These are phyloP conservation scores for Coniochaeta sp. DNA, from an alignment of 2,329 filamentous ascomycete genomes.

Conservation along the genomic window DNA sequence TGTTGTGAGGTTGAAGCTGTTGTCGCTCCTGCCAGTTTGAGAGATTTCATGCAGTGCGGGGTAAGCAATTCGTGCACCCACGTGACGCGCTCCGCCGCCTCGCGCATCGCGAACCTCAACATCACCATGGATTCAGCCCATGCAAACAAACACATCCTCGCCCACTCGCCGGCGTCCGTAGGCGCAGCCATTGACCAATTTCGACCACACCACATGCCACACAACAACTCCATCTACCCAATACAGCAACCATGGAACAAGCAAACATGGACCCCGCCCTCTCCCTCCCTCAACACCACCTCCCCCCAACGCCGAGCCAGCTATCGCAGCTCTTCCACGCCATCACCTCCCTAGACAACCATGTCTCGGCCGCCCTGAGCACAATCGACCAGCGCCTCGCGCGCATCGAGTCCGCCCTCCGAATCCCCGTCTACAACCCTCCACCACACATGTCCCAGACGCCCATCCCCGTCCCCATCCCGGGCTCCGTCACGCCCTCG, in stretches of 20 bases:
- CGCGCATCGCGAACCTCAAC: not conserved
- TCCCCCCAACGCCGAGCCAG: constrained; percentile 12
- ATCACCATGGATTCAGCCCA: too few relatives aligned
- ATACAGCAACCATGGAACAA: not conserved
- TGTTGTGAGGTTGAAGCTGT: too few relatives aligned
- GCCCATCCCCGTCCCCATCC: constrained; percentile 3
- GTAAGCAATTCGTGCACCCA: constrained; percentile 1
- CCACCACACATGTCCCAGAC: not conserved
- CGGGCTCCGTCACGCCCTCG: constrained; percentile 3
- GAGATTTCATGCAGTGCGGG: constrained; percentile 1
- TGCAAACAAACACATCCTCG: too few relatives aligned
- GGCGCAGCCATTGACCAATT: not conserved
- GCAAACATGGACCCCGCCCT: not conserved
- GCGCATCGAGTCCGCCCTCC: constrained; percentile 19
- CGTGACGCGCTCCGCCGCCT: not conserved
- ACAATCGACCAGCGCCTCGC: constrained; percentile 23
- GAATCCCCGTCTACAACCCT: constrained; percentile 4
- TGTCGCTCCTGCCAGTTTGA: not conserved
- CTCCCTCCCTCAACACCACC: too few relatives aligned
- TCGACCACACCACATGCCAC: too few relatives aligned
- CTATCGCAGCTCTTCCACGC: constrained; percentile 18
- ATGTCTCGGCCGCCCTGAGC: too few relatives aligned
- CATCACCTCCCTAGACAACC: too few relatives aligned
- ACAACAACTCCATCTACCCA: too few relatives aligned
- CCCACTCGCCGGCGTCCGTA: not conserved